phyloP scores from a whole-genome alignment of 2,329 filamentous ascomycete genomes.

The Trichoderma koningii region DNA sequence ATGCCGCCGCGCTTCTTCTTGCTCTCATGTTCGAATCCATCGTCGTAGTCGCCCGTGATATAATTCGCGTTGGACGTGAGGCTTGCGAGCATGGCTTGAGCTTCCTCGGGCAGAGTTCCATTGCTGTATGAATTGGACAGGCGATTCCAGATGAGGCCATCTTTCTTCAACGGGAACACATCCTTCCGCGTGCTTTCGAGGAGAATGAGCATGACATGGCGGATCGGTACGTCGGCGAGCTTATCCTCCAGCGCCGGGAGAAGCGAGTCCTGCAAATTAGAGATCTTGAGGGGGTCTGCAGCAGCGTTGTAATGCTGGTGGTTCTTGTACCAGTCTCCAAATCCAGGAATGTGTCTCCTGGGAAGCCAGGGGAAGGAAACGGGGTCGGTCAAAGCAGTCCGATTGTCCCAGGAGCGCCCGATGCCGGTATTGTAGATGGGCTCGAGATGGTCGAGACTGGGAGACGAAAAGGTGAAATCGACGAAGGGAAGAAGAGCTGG shows the following conservation, averaged over 20 bases:
- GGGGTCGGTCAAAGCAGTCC: slow-evolving; percentile 30
- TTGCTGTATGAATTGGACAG: slow-evolving; percentile 39
- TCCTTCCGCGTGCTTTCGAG: slow-evolving; percentile 50
- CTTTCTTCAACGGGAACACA: slow-evolving; percentile 48
- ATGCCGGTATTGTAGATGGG: slow-evolving; percentile 29
- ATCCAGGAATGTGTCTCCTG: slow-evolving; percentile 26
- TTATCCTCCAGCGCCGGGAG: slow-evolving; percentile 35
- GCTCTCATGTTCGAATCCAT: slow-evolving; percentile 37
- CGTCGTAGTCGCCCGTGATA: slow-evolving; percentile 42
- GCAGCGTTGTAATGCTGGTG: slow-evolving; percentile 40
- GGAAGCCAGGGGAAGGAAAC: slow-evolving; percentile 31
- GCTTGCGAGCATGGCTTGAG: slow-evolving; percentile 35
- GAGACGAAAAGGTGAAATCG: slow-evolving; percentile 39
- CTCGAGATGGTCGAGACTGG: slow-evolving; percentile 26
- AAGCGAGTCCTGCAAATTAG: slow-evolving; percentile 42
- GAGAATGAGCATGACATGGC: slow-evolving; percentile 48
- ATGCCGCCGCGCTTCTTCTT: slow-evolving; percentile 42
- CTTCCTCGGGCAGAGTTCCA: slow-evolving; percentile 39
- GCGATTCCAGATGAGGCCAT: slow-evolving; percentile 43
- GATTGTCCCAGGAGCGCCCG: slow-evolving; percentile 31
- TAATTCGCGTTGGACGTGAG: slow-evolving; percentile 40
- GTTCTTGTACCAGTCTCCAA: slow-evolving; percentile 37
- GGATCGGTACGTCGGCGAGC: slow-evolving; percentile 41
- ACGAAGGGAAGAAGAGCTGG: slow-evolving; percentile 39
- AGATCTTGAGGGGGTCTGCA: slow-evolving; percentile 45